Conservation (phyloP, 1,139 yeast genomes). For the Candida mesenterica region DNA sequence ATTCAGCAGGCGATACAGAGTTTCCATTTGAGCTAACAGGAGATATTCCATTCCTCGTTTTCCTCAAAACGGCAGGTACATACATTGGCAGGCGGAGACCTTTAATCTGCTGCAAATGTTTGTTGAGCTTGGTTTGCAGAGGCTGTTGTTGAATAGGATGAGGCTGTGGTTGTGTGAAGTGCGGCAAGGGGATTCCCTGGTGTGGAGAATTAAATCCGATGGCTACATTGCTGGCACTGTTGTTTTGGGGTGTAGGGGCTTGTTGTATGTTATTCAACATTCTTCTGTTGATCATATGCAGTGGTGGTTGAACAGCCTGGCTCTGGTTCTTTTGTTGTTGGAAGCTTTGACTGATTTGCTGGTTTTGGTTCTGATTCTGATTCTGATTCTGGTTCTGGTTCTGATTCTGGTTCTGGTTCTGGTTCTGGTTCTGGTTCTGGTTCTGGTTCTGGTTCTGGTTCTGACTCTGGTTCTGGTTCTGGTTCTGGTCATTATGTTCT, state of each 20-base stretch:
- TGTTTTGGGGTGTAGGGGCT: constrained; percentile 8
- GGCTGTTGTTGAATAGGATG: constrained; percentile 6
- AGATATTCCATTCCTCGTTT: constrained; percentile 19
- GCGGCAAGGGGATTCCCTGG: constrained; percentile 3
- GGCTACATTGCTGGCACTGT: constrained; percentile 3
- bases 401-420: no score
- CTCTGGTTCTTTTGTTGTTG: neutral
- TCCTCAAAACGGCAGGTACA: constrained; percentile 84
- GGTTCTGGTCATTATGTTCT: no score
- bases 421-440: no score
- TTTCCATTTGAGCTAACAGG: constrained; percentile 7
- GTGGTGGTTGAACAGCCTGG: constrained; percentile 22
- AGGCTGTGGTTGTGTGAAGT: constrained; percentile 7
- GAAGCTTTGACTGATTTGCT: constrained; percentile 4
- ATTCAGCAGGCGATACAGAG: constrained; percentile 7
- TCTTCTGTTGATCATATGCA: constrained; percentile 21
- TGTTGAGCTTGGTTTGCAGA: constrained; percentile 7
- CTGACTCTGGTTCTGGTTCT: no score
- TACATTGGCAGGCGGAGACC: constrained; percentile 83
- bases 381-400: no score
- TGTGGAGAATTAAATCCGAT: constrained; percentile 1
- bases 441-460: no score
- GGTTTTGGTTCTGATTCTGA: no score
- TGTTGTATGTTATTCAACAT: constrained; percentile 11
- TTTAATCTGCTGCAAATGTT: constrained; percentile 54